Base-by-base conservation (phyloP, 2,329 filamentous ascomycete species). In the Colletotrichum viniferum region DNA sequence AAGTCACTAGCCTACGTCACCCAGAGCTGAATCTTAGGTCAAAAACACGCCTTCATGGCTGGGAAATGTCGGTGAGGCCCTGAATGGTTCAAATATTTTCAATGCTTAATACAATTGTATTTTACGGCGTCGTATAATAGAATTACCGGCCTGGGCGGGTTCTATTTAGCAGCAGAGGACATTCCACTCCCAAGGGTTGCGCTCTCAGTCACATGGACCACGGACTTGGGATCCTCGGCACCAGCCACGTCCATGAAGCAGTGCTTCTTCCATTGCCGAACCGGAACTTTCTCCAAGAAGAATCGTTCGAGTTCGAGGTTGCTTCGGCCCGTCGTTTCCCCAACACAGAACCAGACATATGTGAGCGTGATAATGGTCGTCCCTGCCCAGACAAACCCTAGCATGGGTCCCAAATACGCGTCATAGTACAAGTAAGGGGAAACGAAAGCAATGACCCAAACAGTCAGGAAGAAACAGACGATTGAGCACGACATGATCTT, bases 401-500 rank as follows among this genome's bases (percentile, higher is more conserved):
- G 81, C 82, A 83, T 85, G 4, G 85, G 84, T 0, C 85, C 85
- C 1, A 85, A 79, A 87, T 88, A 77, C 10, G 82, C 84, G 4
- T 79, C 79, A 79, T 86, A 86, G 79, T 87, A 86, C 10, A 87
- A 77, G 65, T 87, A 87, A 1, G 85, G 85, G 3, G 81, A 78
- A 3, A 83, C 85, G 71, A 83, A 83, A 12, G 77, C 77, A 36
- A 81, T 80, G 26, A 79, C 74, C 81, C 81, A 83, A 18, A 79
- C 77, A 13, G 72, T 74, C 28, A 80, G 77, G 69, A 78, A 87
- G 81, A 87, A 87, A n/a, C 81, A 82, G 4, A 81, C 84, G 9
- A 87, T 84, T 4, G 84, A 81, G 34, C 81, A 79, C 13, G 85
- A 82, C 52, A 83, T 85, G 78, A 88, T 88, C 78, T 87, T 87